A percentile compares a stretch with the other conserved stretches of the same genome.
Conservation (phyloP, 345 rosid species). For the Populus ilicifolia region DNA sequence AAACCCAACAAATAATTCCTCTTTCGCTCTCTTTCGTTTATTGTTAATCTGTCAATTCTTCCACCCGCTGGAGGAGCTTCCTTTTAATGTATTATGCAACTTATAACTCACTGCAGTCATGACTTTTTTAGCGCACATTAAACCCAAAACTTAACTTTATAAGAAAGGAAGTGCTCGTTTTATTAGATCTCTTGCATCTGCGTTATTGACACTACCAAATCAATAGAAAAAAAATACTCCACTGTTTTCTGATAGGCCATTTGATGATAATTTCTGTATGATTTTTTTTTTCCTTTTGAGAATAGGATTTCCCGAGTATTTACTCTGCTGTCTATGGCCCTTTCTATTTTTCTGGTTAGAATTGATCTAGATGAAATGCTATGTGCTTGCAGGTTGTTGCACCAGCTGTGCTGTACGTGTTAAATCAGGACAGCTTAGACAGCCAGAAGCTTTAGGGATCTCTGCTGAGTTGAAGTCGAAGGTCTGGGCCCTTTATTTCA, state of each 20-base stretch:
- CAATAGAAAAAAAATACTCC: neutral
- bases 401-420: constrained; percentile 96
- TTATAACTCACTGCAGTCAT: neutral
- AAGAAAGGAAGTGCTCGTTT: neutral
- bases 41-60: neutral
- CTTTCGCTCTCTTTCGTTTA: neutral
- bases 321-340: neutral
- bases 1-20: neutral
- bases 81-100: neutral
- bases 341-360: neutral
- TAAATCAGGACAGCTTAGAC: constrained; percentile 76
- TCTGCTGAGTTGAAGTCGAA: constrained; percentile 81
- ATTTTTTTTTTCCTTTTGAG: neutral
- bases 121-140: neutral
- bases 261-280: neutral
- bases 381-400: constrained; percentile 67
- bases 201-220: neutral
- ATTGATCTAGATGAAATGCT: constrained; percentile 9
- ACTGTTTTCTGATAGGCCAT: neutral
- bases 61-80: neutral
- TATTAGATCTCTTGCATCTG: neutral
- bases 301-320: neutral
- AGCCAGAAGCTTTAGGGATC: constrained; percentile 95
- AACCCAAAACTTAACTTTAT: neutral
- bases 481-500: constrained; percentile 40